phyloP scores from a whole-genome alignment of 2,329 filamentous ascomycete genomes.

The Sclerotinia sclerotiorum region DNA sequence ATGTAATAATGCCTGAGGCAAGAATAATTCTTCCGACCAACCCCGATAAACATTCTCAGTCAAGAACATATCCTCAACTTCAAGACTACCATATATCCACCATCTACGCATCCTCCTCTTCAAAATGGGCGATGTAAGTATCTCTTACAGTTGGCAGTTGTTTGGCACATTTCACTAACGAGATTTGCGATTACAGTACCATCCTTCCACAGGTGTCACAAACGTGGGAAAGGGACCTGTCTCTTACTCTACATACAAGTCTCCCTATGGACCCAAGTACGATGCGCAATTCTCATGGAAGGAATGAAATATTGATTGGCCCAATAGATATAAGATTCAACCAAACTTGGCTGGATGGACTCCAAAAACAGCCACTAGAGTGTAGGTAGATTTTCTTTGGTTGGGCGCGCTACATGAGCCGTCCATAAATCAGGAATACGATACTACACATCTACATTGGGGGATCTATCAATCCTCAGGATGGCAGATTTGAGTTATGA shows the following conservation, averaged over 20 bases:
- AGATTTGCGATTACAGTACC: slow-evolving; percentile 25
- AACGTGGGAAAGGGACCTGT: slow-evolving; percentile 22
- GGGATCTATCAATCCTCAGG: neutral
- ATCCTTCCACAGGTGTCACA: slow-evolving; percentile 30
- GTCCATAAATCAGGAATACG: neutral
- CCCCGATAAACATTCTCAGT: slow-evolving; percentile 24
- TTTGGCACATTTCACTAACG: neutral
- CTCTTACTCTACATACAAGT: slow-evolving; percentile 51
- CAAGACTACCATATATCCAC: slow-evolving; percentile 15
- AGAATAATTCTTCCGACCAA: slow-evolving; percentile 12
- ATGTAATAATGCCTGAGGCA: slow-evolving; percentile 13
- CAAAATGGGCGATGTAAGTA: slow-evolving; percentile 23
- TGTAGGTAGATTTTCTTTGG: slow-evolving; percentile 46
- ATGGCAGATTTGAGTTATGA: slow-evolving; percentile 1
- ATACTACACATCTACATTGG: neutral
- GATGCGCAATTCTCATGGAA: slow-evolving; percentile 28
- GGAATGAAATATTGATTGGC: slow-evolving; percentile 25
- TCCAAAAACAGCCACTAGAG: slow-evolving; percentile 46
- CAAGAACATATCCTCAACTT: slow-evolving; percentile 12
- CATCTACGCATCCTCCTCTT: neutral
- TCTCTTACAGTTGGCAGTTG: neutral
- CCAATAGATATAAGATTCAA: slow-evolving; percentile 57
- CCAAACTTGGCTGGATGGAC: slow-evolving; percentile 56
- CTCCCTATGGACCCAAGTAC: slow-evolving; percentile 67
- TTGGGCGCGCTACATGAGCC: neutral